Percentiles rank a stretch among this genome's conserved stretches.
phyloP scores from a whole-genome alignment of 164 flowering plant genomes.

The Liquidambar formosana region DNA sequence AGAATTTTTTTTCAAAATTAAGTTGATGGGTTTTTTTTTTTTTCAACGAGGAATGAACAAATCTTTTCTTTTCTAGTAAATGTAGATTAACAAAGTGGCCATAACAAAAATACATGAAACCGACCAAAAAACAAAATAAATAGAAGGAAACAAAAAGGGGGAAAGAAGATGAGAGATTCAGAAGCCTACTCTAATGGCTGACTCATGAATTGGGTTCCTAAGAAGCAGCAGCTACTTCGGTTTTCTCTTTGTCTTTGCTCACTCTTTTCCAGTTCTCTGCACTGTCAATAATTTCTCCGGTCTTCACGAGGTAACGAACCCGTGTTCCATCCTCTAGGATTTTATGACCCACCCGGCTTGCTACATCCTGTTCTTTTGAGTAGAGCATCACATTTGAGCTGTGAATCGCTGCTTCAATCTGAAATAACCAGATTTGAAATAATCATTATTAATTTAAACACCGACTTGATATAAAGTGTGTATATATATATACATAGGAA shows the following conservation, averaged over 20 bases:
- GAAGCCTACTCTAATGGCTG: neutral
- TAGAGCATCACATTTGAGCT: slow-evolving; percentile 99
- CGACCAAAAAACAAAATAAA: neutral
- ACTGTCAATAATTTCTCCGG: slow-evolving; percentile 89
- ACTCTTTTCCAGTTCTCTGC: slow-evolving; percentile 77
- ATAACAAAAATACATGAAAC: neutral
- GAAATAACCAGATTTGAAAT: slow-evolving; percentile 18
- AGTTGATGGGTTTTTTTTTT: neutral
- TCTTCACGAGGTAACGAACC: slow-evolving; percentile 89
- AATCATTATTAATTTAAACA: neutral
- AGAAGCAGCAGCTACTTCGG: slow-evolving; percentile 42
- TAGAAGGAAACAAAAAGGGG: neutral
- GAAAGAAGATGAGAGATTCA: slow-evolving; percentile 4
- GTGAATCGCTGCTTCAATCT: slow-evolving; percentile 91
- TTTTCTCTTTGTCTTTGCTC: slow-evolving; percentile 48
- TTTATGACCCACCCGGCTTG: slow-evolving; percentile 93
- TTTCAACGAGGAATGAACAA: neutral
- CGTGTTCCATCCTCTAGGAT: slow-evolving; percentile 74
- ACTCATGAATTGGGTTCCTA: slow-evolving; percentile 9
- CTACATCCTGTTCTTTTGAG: slow-evolving; percentile 82
- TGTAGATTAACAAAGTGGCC: neutral
- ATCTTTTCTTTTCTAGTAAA: neutral
- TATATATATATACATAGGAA: neutral
- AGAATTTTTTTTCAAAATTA: too few relatives aligned
- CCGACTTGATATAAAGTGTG: neutral